Percentiles rank a stretch among this genome's conserved stretches.
Conservation (phyloP, 352 stramenopile genomes). For the Phytopythium oedochilum region DNA sequence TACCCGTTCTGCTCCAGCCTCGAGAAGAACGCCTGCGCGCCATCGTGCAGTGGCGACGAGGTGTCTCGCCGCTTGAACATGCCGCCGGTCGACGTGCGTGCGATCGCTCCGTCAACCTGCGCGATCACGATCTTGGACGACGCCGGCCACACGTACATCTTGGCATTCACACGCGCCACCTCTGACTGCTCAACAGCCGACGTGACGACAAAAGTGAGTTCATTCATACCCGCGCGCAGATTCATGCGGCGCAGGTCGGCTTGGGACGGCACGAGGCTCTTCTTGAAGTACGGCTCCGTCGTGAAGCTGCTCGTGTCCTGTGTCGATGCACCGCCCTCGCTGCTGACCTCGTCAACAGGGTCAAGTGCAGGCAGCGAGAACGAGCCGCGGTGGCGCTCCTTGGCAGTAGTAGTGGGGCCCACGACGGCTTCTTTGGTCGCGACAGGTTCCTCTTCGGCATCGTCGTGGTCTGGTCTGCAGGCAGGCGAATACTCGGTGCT, state of each 20-base stretch:
- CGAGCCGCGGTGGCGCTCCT: neutral
- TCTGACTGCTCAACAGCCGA: conserved; percentile 7
- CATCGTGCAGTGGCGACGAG: conserved; percentile 35
- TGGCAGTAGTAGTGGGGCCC: neutral
- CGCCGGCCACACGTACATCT: conserved; percentile 69
- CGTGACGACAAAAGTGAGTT: conserved; percentile 61
- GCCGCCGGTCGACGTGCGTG: conserved; percentile 28
- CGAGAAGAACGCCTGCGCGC: conserved; percentile 72
- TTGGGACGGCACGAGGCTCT: conserved; percentile 57
- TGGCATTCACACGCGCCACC: conserved; percentile 37
- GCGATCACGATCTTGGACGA: conserved; percentile 75
- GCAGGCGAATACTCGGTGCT: neutral
- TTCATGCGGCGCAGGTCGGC: conserved; percentile 55
- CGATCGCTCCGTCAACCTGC: conserved; percentile 81
- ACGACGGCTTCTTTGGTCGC: neutral
- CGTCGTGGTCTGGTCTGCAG: neutral
- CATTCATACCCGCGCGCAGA: conserved; percentile 55
- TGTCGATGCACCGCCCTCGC: conserved; percentile 23
- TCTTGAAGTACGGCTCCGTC: conserved; percentile 40
- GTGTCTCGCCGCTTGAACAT: conserved; percentile 44
- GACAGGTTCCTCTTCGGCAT: neutral
- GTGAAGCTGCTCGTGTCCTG: conserved; percentile 35
- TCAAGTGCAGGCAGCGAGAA: conserved; percentile 9
- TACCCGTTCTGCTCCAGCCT: conserved; percentile 70
- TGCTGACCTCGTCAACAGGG: conserved; percentile 19